Base-by-base conservation (phyloP, 1,284 basidiomycete genomes). In the Papiliotrema laurentii region DNA sequence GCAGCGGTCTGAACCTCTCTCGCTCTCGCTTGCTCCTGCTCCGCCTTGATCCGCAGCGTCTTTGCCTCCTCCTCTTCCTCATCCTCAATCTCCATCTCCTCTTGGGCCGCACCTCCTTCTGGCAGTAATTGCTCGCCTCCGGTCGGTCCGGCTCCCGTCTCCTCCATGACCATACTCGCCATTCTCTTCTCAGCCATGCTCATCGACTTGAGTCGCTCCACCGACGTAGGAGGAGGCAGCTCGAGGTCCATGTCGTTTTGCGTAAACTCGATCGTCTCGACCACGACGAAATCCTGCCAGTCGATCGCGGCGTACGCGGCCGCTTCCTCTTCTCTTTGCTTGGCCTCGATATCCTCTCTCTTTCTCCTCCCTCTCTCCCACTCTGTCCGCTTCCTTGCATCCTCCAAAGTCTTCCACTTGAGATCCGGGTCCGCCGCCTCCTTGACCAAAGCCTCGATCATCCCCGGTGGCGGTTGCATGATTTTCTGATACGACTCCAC, bases 231-330 rank as follows among this genome's bases (percentile, higher is more conserved):
- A 22, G 89, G 85, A 10, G 96, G 96, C 24, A 99, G 78, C 64
- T 97, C 92, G 25, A 92, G 84, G 36, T 84, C 83, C 52, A 88
- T 84, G 69, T 98, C 96, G 4, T 86, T 86, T 44, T 86, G 83
- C 10, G 96, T 98, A 65, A 98, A 96, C 72, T 98, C 96, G 60
- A 98, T 97, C 19, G 94, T 98, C 68, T 97, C 91, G 16, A 97
- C 96, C 52, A 97, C 90, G 45, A 93, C 90, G 76, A 97, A 98
- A 74, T 98, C 96, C 66, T 98, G 91, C 96, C 96, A 99, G 70
- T 98, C 96, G 66, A 99, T 97, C 68, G 93, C 89, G 41, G 90
- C 88, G 67, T 97, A 92, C 9, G 90, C 91, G 45, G 61, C 50
- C 25, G 60, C 58, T 52, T 72, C 70, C 49, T 71, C 88, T 69